Evolutionary conservation across 176 grass and related monocot genomes (phyloP), one percentile per base, ranked within the genome.

Genomic region (Oryza punctata): DNA sequence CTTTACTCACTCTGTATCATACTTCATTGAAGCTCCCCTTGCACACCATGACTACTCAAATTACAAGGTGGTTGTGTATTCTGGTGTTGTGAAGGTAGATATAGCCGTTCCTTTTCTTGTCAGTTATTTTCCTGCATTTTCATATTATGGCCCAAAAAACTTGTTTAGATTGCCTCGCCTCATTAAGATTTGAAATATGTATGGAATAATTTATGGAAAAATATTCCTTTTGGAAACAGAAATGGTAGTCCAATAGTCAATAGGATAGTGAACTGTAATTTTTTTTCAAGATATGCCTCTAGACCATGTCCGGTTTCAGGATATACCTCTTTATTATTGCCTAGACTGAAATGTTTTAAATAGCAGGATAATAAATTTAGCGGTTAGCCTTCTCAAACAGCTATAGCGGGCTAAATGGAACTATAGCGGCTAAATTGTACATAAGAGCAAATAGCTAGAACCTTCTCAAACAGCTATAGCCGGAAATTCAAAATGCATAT

Each of bases 1-100:
- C 79, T 99, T 99, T 87, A 99, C 97, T 54, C 97, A 99, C 70
- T 99, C 97, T 19, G 97, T 99, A 28, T 99, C 97, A 1, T 99
- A 99, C 85, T 99, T 99, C 84, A 92, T 99, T 84, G 97, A 99
- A 87, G 97, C 97, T 12, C 97, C 97, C 30, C 89, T 99, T 80
- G 78, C 89, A 71, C 82, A 90, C 76, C 93, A 99, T 84, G 93
- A 99, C 47, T 92, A 92, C 82, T 78, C 80, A 83, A 91, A 87
- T 68, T 99, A 70, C 85, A 99, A 94, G 80, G 89, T 99, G 75
- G 80, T 99, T 81, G 91, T 99, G 32, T 99, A 99, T 75, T 99
- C 93, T 49, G 91, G 87, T 24, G 97, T 99, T 85, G 97, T 99
- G 25, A 99, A 99, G 97, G 97, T 99, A 94, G 38, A 87, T 23